phyloP scores from a whole-genome alignment of 2,329 filamentous ascomycete species.

The Arthroderma sp. region DNA sequence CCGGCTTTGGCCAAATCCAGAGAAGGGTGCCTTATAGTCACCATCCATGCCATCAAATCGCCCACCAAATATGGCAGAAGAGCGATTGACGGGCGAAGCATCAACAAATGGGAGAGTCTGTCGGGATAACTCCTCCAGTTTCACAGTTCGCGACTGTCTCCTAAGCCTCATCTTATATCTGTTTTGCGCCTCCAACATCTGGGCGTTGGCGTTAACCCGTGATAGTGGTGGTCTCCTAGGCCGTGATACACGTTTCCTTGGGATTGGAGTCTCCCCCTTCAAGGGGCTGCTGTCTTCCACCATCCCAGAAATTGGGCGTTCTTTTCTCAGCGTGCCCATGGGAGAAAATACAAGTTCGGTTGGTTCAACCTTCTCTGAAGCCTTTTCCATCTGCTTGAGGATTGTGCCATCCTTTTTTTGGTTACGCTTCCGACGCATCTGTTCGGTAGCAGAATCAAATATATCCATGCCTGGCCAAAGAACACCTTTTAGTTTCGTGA shows the following conservation, averaged over 20 bases:
- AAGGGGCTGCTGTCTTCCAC: conserved; percentile 35
- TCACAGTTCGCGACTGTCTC: conserved; percentile 6
- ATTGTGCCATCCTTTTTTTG: conserved; percentile 38
- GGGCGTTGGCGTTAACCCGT: conserved; percentile 21
- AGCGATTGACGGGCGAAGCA: conserved; percentile 12
- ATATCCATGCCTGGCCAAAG: conserved; percentile 40
- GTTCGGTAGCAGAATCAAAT: conserved; percentile 37
- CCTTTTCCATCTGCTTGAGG: conserved; percentile 33
- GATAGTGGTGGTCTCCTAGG: conserved; percentile 17
- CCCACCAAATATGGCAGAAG: conserved; percentile 11
- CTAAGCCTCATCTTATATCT: conserved; percentile 15
- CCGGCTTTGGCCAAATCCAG: conserved; percentile 18
- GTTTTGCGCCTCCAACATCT: conserved; percentile 15
- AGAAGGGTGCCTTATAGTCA: conserved; percentile 23
- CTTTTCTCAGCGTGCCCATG: conserved; percentile 28
- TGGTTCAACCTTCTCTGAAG: conserved; percentile 32
- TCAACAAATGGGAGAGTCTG: conserved; percentile 14
- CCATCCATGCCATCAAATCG: conserved; percentile 17
- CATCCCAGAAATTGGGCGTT: conserved; percentile 35
- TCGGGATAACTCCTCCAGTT: conserved; percentile 7
- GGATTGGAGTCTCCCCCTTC: conserved; percentile 32
- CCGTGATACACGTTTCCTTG: conserved; percentile 21
- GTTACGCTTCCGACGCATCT: conserved; percentile 37
- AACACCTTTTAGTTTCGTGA: conserved; percentile 33
- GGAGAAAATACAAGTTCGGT: conserved; percentile 36